Evolutionary conservation across 108 stramenopile genomes (phyloP), one percentile per base, ranked within the genome.

Genomic region (Pseudonitzschia multistriata): DNA sequence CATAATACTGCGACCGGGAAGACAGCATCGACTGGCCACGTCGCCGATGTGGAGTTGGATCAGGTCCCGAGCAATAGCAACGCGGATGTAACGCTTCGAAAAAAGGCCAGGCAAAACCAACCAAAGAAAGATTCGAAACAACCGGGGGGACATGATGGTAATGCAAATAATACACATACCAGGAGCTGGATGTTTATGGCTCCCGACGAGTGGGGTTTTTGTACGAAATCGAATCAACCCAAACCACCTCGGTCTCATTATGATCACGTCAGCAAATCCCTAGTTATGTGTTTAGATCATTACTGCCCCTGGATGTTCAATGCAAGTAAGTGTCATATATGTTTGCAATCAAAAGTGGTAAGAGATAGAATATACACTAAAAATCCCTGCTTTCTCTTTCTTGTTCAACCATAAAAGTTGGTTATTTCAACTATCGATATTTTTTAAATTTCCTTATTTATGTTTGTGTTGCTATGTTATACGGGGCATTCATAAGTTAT

Each of bases 281-380:
- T 95, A 28, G 94, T 98, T 5, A 79, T 96, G 37, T 92, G 93
- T 81, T 90, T 99, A 92, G 98, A 98, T 74, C 98, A 99, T 72
- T 98, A 94, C 66, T 99, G 98, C 76, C 91, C 92, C 13, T 98
- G 98, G 99, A 94, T 91, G 93, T 94, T 94, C 79, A 94, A 93
- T 67, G 68, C 76, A 33, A 75, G 79, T 79, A 74, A 68, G 79
- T 79, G 3, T 7, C 29, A 22, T 29, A 34, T n/a, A 5, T 5
- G 5, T 7, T 37, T 8, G 37, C 37, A n/a, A n/a, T n/a, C n/a
- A n/a, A n/a, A n/a, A n/a, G n/a, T n/a, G n/a, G n/a, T n/a, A 8
- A 37, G 37, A 37, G 8, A 37, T 7, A 37, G 42, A 45, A 45
- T 6, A 45, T 1, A 52, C 29, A 29, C 27, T 34, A 27, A 11